Evolutionary conservation across 2,329 filamentous ascomycete species (phyloP).

Genomic region (Cladophialophora yegresii): DNA sequence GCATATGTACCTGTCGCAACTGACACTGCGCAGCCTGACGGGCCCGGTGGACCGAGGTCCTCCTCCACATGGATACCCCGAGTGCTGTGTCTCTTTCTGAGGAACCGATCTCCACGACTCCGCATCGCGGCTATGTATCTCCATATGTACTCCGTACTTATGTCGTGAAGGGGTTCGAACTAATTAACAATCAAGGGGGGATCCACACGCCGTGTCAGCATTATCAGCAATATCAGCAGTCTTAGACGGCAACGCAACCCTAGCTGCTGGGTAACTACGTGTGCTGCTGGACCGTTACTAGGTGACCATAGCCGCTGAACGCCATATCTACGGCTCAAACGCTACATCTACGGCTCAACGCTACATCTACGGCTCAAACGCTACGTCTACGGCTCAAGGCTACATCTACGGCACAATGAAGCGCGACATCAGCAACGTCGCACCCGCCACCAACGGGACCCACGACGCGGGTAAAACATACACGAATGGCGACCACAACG

Average conservation of each 20-base stretch:
- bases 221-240: no score
- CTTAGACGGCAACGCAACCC: not conserved
- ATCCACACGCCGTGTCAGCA: not conserved
- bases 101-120: not conserved
- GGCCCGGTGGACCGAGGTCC: not conserved
- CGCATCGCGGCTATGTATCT: not conserved
- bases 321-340: no score
- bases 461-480: not conserved
- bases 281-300: no score
- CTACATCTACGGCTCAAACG: no score
- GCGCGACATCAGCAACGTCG: conserved; percentile 11
- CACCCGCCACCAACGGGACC: conserved; percentile 3
- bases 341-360: no score
- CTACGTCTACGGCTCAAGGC: no score
- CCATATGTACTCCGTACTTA: not conserved
- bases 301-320: no score
- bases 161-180: not conserved
- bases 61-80: not conserved
- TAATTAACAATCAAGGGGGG: not conserved
- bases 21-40: not conserved
- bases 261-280: not conserved
- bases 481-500: conserved; percentile 41
- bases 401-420: not conserved
- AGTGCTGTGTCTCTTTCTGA: not conserved
- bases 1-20: not conserved